phyloP scores from a whole-genome alignment of 176 grass and related monocot genomes.

The Zoysia pacifica region DNA sequence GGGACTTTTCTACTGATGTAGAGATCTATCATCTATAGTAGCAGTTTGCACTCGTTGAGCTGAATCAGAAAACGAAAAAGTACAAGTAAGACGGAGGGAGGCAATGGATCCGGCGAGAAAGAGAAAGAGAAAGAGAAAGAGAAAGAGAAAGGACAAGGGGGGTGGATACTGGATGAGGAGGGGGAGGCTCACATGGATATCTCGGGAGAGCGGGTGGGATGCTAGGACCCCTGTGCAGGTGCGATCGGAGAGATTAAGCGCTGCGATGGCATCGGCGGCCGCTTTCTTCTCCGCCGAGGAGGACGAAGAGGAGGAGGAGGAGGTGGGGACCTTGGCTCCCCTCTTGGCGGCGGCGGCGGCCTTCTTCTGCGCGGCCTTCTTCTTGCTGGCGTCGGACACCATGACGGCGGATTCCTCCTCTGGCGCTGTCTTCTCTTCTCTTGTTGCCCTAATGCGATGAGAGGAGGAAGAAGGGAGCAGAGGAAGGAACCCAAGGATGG shows the following conservation, averaged over 20 bases:
- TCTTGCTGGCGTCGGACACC: constrained; percentile 99
- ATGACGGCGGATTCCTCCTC: constrained; percentile 2
- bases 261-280: constrained; percentile 42
- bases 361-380: constrained; percentile 96
- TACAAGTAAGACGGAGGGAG: too few relatives aligned
- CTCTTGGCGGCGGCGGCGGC: constrained; percentile 87
- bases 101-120: too few relatives aligned
- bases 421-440: not conserved
- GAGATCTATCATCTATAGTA: too few relatives aligned
- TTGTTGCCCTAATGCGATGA: too few relatives aligned
- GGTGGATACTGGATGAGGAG: not conserved
- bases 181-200: constrained; percentile 66
- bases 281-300: constrained; percentile 53
- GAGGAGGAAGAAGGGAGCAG: too few relatives aligned
- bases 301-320: constrained; percentile 27
- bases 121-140: too few relatives aligned
- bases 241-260: constrained; percentile 70
- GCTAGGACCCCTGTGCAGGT: constrained; percentile 93
- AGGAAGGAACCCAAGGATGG: too few relatives aligned
- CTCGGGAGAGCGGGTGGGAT: constrained; percentile 80
- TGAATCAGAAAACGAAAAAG: too few relatives aligned
- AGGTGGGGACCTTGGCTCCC: constrained; percentile 59
- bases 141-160: too few relatives aligned
- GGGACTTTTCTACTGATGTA: too few relatives aligned
- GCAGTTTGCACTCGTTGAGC: too few relatives aligned